Base-by-base conservation (phyloP, 805 yeast species). In the Kluyveromyces wickerhamii region DNA sequence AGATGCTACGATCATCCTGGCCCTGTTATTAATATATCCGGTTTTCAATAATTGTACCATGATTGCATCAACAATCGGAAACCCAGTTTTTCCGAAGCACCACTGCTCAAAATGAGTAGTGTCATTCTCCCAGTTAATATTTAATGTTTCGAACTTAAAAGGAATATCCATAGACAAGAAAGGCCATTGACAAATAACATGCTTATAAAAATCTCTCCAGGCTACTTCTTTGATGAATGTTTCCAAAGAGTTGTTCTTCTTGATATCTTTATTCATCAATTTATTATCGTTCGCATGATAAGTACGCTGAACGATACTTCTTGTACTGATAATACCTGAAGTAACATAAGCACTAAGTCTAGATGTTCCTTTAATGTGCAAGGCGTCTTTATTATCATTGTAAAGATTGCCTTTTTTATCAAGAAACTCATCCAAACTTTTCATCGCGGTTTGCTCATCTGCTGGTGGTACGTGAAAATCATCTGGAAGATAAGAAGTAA, bases 151-250 rank as follows among this genome's bases (percentile, higher is more conserved):
- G 29, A 70, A 55, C 36, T 66, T 67, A 46, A 63, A 68, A 1
- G 78, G 78, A 32, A 61, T 46, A 45, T 58, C 62, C 74, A 72
- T 72, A 33, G 66, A 63, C 5, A 69, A 48, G 39, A 62, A 67
- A 3, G 80, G 80, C 69, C 73, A 66, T 37, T 62, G 59, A 35
- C 62, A 57, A 33, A 71, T 41, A 6, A 69, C 60, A 41, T 73
- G 75, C 30, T 66, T 60, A 47, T 72, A 73, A 38, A 72, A 73
- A 45, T 74, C 79, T 44, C 79, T 62, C 72, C 77, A 74, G 1
- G 78, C 73, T 7, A 74, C 59, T 46, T 74, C 77, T 23, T 77
- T 62, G 19, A 72, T 58, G 57, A 69, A 74, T 28, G 65, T 65
- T 15, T 62, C 59, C 12, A 59, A 45, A 4, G 71, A 66, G 5